phyloP scores from a whole-genome alignment of 2,329 filamentous ascomycete species.

The Colletotrichum sidae region DNA sequence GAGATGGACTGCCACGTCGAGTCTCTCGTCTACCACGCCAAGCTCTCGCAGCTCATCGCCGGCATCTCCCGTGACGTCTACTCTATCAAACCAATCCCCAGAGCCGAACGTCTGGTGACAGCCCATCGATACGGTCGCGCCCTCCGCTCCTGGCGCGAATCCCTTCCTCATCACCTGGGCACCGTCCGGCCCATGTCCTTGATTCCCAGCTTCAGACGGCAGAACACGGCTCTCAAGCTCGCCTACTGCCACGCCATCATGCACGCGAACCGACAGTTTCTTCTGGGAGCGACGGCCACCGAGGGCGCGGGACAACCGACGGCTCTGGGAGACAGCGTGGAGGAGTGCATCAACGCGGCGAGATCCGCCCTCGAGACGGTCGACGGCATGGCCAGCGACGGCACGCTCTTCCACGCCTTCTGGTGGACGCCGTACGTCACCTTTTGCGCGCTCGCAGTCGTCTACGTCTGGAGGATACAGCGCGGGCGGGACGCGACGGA shows the following conservation, averaged over 20 bases:
- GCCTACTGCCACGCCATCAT: conserved; percentile 68
- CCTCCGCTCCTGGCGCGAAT: conserved; percentile 53
- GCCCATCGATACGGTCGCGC: conserved; percentile 52
- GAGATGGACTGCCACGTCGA: conserved; percentile 61
- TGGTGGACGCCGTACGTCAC: conserved; percentile 67
- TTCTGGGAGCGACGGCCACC: conserved; percentile 50
- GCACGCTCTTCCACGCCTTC: conserved; percentile 50
- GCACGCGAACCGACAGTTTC: conserved; percentile 65
- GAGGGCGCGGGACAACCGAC: conserved; percentile 54
- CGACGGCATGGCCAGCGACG: conserved; percentile 52
- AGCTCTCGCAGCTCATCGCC: conserved; percentile 53
- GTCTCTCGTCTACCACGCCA: conserved; percentile 58
- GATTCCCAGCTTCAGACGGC: conserved; percentile 57
- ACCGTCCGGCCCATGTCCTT: conserved; percentile 57
- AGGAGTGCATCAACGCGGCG: conserved; percentile 60
- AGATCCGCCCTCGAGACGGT: conserved; percentile 57
- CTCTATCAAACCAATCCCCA: conserved; percentile 48
- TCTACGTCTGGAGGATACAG: conserved; percentile 63
- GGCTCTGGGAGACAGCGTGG: conserved; percentile 51
- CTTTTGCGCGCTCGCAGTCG: conserved; percentile 64
- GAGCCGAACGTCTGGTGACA: conserved; percentile 50
- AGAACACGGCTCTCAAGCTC: conserved; percentile 64
- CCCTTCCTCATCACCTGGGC: conserved; percentile 56
- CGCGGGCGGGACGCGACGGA: conserved; percentile 34
- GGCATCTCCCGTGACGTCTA: conserved; percentile 54